Evolutionary conservation across 352 stramenopile genomes (phyloP), one percentile per base, ranked within the genome.

Genomic region (Hyaloperonospora arabidopsidis): DNA sequence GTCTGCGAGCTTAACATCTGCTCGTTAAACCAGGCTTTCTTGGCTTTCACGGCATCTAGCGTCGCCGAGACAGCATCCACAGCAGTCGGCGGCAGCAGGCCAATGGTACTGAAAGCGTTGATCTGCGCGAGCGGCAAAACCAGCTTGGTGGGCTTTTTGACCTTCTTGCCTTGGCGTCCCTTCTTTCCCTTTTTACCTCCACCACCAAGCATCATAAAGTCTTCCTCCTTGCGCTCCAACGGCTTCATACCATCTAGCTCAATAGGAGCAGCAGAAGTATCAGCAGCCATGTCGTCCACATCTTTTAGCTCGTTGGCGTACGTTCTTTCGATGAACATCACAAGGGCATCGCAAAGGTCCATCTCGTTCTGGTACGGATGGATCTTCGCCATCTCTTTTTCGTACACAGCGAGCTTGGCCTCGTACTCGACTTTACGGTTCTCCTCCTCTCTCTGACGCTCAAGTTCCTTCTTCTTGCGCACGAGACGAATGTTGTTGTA

Each of bases 331-430:
- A 98, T 64, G 69, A 97, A 98, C 17, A 84, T 69, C 0, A 96
- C 78, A 12, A 98, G 76, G 43, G 92, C 95, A 56, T 97, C 92
- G 59, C 93, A 97, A 7, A 98, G 75, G 61, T 94, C 87, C 77
- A 97, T 94, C 64, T 98, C 93, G 61, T 97, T 89, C 73, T 98
- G 93, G 70, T 96, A 97, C 29, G 93, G 92, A 70, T 96, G 92
- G 68, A 97, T 97, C 75, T 97, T 97, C 54, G 87, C 70, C 70
- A 97, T 89, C 65, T 97, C 94, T 62, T 96, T 88, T 64, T 97
- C 92, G 69, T 97, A 98, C 57, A 97, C 79, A n/a, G 95, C 84
- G 58, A 98, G 84, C 72, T 97, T 97, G 61, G 92, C 88, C 45
- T 97, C 92, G 54, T 95, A 95, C 57, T 97, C 80, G 39, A 79